Conservation (phyloP, 495 filamentous ascomycete genomes). For the Penicillium egyptiacum region DNA sequence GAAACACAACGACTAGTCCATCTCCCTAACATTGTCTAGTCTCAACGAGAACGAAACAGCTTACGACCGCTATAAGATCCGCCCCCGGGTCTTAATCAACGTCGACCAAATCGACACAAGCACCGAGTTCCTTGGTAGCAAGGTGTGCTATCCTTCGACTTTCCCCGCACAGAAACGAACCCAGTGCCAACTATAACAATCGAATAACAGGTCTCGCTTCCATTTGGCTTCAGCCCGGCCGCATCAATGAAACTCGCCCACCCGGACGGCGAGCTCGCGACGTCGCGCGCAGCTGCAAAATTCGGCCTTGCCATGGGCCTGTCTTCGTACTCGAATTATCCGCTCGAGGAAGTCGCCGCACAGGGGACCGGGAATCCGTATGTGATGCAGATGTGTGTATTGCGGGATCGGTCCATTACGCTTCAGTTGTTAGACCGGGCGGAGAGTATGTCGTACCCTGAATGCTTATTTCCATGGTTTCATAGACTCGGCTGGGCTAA, state of each 20-base stretch:
- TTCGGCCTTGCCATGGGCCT: conserved; percentile 64
- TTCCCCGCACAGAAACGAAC: background rate
- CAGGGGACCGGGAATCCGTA: conserved; percentile 45
- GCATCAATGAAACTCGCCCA: conserved; percentile 85
- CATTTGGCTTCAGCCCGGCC: conserved; percentile 86
- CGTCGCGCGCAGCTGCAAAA: conserved; percentile 74
- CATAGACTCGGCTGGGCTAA: background rate
- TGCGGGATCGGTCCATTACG: conserved; percentile 85
- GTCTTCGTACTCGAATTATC: conserved; percentile 52
- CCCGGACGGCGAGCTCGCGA: conserved; percentile 77
- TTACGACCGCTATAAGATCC: conserved; percentile 54
- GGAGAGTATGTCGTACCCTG: conserved; percentile 49
- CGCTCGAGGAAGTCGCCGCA: conserved; percentile 52
- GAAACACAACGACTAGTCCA: background rate
- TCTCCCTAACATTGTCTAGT: conserved; percentile 17
- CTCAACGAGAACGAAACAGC: conserved; percentile 52
- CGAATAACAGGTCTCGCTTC: conserved; percentile 58
- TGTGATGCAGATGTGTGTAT: conserved; percentile 82
- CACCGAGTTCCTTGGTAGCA: conserved; percentile 46
- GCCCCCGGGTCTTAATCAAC: conserved; percentile 55
- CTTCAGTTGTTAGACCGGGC: conserved; percentile 83
- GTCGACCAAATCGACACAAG: conserved; percentile 52
- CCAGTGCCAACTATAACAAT: background rate
- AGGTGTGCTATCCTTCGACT: conserved; percentile 11
- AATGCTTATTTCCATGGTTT: conserved; percentile 1